phyloP scores from a whole-genome alignment of 2,329 filamentous ascomycete genomes.

The Harringtonia lauricola region DNA sequence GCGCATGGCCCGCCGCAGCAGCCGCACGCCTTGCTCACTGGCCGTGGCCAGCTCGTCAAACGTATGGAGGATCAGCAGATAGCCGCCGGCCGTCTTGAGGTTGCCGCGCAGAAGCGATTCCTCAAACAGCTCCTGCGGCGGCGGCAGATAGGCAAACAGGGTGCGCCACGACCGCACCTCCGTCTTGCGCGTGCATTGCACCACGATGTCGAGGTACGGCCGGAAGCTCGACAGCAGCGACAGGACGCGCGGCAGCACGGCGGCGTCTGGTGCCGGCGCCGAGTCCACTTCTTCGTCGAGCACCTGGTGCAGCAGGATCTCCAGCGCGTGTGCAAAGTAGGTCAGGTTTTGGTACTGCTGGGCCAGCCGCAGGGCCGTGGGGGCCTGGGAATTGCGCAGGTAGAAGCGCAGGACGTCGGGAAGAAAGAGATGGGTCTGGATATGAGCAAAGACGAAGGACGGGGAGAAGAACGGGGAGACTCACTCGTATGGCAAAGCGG shows the following conservation, averaged over 20 bases:
- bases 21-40: constrained; percentile 66
- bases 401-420: constrained; percentile 78
- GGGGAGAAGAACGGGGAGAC: constrained; percentile 18
- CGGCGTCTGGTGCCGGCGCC: constrained; percentile 48
- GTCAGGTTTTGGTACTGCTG: constrained; percentile 77
- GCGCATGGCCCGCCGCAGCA: constrained; percentile 69
- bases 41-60: constrained; percentile 58
- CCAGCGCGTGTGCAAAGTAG: constrained; percentile 88
- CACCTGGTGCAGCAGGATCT: constrained; percentile 85
- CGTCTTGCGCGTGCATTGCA: constrained; percentile 95
- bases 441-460: background rate
- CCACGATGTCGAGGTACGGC: constrained; percentile 86
- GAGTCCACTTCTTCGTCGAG: constrained; percentile 82
- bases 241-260: constrained; percentile 52
- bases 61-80: constrained; percentile 88
- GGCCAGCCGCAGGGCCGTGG: constrained; percentile 70
- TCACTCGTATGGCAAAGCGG: constrained; percentile 75
- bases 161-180: constrained; percentile 93
- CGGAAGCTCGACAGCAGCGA: constrained; percentile 62
- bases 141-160: constrained; percentile 81
- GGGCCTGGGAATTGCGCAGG: constrained; percentile 63
- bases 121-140: constrained; percentile 85
- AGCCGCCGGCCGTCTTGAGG: constrained; percentile 90
- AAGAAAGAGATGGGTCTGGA: constrained; percentile 80
- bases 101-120: constrained; percentile 76